Conservation (phyloP, 331 rosid genomes). For the Prunus yedoensis region DNA sequence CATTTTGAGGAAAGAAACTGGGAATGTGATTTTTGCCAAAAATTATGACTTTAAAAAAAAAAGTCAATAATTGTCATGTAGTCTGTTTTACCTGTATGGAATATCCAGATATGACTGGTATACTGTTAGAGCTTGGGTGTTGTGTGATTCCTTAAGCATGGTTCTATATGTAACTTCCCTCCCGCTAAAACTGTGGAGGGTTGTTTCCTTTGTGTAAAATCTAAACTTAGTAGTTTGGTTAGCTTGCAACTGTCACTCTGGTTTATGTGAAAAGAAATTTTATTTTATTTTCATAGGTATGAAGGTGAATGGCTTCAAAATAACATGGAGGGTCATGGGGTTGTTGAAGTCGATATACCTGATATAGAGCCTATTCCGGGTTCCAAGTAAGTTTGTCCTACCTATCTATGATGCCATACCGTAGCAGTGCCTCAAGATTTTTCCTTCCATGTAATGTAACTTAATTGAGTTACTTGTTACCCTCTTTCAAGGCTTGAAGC, state of each 20-base stretch:
- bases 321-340: slow-evolving; percentile 86
- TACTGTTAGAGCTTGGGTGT: background rate
- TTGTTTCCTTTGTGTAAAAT: background rate
- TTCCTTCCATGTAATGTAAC: slow-evolving; percentile 15
- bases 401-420: slow-evolving; percentile 3
- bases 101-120: no score
- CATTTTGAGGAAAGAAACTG: background rate
- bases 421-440: slow-evolving; percentile 4
- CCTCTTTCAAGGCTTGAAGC: slow-evolving; percentile 67
- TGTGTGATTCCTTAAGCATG: background rate
- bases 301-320: slow-evolving; percentile 99
- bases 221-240: background rate
- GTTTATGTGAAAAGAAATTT: slow-evolving; percentile 15
- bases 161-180: no score
- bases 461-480: slow-evolving; percentile 29
- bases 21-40: background rate
- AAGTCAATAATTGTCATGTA: background rate
- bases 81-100: background rate
- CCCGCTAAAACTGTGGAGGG: background rate
- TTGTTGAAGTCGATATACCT: slow-evolving; percentile 91
- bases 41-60: no score
- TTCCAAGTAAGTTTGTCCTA: slow-evolving; percentile 62
- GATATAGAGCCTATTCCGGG: slow-evolving; percentile 87
- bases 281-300: slow-evolving; percentile 51
- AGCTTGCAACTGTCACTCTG: slow-evolving; percentile 13